Evolutionary conservation across 257 asterid species (phyloP), one percentile per base, ranked within the genome.

Genomic region (Cinchona pubescens): DNA sequence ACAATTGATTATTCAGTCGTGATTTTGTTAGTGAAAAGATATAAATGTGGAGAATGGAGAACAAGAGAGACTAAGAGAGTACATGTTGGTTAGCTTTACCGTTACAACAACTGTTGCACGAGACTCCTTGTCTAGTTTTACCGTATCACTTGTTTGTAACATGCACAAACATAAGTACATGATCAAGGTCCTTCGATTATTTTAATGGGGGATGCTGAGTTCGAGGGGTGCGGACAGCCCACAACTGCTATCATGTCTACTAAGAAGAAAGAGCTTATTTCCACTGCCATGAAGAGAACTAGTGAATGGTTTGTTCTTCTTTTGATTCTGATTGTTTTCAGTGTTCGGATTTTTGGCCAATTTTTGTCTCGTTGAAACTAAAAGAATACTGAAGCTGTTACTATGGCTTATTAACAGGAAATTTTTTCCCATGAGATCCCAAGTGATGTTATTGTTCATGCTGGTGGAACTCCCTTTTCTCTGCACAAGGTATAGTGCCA

Each of bases 351-450:
- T 30, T 56, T 56, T 11, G 40, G 29, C 58, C 46, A n/a, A 40
- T 21, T 32, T 71, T 35, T 19, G 34, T 40, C 10, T 60, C 45
- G 25, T 25, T 23, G 38, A 16, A 34, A 6, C 0, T 11, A 34
- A 32, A 13, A 15, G 62, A 35, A 13, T 38, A 40, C 60, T 35
- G 55, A 73, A 8, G 75, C 46, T 72, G 76, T 56, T 40, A 58
- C 34, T 8, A 27, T 79, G 69, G 78, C 30, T 74, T 37, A 66
- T 62, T 79, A 51, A 76, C 89, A 93, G 98, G 98, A n/a, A n/a
- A 90, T 93, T 16, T 91, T 88, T 78, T 89, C 96, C 61, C 96
- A 90, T 81, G 98, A 93, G 85, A 79, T 91, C 48, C 90, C 92
- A 0, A 93, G 98, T 61, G 98, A 93, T 81, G 72, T 93, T 55